Conservation (phyloP, 345 rosid species). For the Fremontodendron californicum region DNA sequence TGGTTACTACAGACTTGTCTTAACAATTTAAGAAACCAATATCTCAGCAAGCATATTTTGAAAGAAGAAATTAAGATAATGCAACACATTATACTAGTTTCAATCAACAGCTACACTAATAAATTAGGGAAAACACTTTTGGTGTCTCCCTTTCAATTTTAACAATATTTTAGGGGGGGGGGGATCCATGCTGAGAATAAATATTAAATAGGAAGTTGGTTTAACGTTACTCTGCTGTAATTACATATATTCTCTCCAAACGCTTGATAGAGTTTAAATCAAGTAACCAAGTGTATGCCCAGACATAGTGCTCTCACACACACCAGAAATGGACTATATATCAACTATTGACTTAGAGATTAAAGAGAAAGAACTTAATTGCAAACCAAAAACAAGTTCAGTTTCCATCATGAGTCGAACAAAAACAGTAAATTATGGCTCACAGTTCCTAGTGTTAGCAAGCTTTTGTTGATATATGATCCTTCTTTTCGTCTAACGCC, state of each 20-base stretch:
- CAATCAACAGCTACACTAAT: background rate
- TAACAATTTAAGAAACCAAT: background rate
- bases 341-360: background rate
- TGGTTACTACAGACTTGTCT: background rate
- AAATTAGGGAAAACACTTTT: background rate
- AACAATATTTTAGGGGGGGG: background rate
- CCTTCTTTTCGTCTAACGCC: conserved; percentile 97
- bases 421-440: conserved; percentile 35
- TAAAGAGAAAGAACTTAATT: conserved; percentile 4
- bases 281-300: background rate
- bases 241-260: background rate
- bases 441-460: conserved; percentile 97
- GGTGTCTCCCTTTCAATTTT: background rate
- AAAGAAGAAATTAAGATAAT: background rate
- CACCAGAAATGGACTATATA: background rate
- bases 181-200: background rate
- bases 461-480: conserved; percentile 93
- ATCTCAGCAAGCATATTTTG: background rate
- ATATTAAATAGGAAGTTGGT: background rate
- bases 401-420: background rate
- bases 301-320: background rate
- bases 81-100: background rate
- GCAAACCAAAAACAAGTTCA: background rate
- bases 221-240: background rate
- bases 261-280: background rate